Percentiles rank a stretch among this genome's conserved stretches.
Evolutionary conservation across 768 basidiomycete genomes (phyloP).

Genomic region (Rhizopogon sp.): DNA sequence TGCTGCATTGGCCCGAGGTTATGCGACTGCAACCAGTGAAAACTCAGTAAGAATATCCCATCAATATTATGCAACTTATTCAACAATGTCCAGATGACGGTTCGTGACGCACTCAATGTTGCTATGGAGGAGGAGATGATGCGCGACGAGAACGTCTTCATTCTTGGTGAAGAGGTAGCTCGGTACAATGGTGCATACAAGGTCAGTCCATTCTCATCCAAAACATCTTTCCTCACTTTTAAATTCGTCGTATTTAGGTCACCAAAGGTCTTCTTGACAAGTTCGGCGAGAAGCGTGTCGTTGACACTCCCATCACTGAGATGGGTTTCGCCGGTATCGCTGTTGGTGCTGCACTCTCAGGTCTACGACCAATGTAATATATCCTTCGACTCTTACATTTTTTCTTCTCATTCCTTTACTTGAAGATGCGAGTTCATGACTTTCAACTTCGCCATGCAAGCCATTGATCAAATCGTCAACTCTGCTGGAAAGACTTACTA

Average conservation of each 20-base stretch:
- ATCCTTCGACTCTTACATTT: background rate
- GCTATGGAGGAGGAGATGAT: conserved; percentile 99
- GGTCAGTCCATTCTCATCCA: conserved; percentile 34
- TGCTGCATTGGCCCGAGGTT: conserved; percentile 46
- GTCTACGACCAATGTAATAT: conserved; percentile 85
- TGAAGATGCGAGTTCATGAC: conserved; percentile 98
- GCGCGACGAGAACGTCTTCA: conserved; percentile 90
- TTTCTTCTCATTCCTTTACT: conserved; percentile 7
- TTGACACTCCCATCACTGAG: conserved; percentile 96
- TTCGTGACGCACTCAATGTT: conserved; percentile 93
- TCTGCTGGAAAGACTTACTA: conserved; percentile 99
- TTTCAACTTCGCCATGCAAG: conserved; percentile 99
- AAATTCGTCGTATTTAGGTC: conserved; percentile 47
- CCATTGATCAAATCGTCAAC: conserved; percentile 99
- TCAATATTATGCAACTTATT: conserved; percentile 20
- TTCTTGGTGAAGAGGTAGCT: conserved; percentile 97
- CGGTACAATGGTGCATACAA: conserved; percentile 98
- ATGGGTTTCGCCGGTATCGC: conserved; percentile 99
- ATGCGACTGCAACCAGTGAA: conserved; percentile 53
- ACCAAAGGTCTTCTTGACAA: conserved; percentile 99
- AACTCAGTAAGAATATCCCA: conserved; percentile 40
- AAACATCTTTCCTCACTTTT: conserved; percentile 4
- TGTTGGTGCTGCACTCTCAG: conserved; percentile 90
- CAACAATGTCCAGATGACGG: conserved; percentile 73
- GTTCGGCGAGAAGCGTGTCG: conserved; percentile 97